A percentile compares a stretch with the other conserved stretches of the same genome.
Conservation (phyloP, 75 land plant species). For the Pinus taeda region DNA sequence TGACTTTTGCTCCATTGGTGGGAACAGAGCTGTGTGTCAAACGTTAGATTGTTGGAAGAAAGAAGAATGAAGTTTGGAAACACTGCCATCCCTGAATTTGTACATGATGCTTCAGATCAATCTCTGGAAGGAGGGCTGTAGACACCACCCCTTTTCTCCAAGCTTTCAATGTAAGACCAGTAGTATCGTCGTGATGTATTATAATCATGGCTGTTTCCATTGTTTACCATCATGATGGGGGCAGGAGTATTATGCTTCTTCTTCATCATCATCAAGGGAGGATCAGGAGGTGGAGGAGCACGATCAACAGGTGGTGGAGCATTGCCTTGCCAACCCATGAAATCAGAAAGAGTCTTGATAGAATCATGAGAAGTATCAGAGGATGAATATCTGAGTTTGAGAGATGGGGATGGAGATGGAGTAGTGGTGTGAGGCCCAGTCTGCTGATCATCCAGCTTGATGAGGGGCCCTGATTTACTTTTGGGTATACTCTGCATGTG, state of each 20-base stretch:
- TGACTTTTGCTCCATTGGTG: too few species aligned
- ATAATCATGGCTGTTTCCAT: background rate
- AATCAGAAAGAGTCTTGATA: background rate
- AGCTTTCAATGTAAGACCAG: constrained; percentile 1
- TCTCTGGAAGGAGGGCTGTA: constrained; percentile 4
- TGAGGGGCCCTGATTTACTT: background rate
- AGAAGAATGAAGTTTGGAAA: too few species aligned
- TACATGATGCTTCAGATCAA: background rate
- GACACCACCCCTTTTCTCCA: background rate
- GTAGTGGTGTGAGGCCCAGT: background rate
- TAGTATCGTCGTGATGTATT: background rate
- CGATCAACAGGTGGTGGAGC: background rate
- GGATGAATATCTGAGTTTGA: background rate
- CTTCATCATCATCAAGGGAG: background rate
- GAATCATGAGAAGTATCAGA: too few species aligned
- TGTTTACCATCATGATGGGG: background rate
- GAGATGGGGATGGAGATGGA: background rate
- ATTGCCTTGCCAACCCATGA: background rate
- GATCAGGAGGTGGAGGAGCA: background rate
- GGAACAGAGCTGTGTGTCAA: too few species aligned
- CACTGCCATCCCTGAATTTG: too few species aligned
- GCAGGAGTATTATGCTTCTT: background rate
- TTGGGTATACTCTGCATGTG: background rate
- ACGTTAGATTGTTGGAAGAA: too few species aligned
- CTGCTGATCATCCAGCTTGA: background rate